Evolutionary conservation across 805 yeast genomes (phyloP).

Genomic region (Priceomyces carsonii): DNA sequence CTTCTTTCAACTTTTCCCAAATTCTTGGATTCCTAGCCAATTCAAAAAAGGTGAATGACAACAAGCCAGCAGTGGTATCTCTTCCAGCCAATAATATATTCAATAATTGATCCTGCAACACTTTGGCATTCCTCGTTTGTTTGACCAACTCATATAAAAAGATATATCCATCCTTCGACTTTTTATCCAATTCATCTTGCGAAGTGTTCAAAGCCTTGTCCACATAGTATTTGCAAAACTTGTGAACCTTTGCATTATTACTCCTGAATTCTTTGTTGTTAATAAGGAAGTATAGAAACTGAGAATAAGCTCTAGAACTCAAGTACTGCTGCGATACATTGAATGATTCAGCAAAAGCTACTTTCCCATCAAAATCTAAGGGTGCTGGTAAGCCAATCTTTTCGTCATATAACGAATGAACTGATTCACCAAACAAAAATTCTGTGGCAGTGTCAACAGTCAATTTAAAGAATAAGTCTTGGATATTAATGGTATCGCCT

Average conservation of each 20-base stretch:
- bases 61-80: conserved; percentile 36
- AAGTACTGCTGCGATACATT: conserved; percentile 34
- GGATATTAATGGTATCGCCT: conserved; percentile 29
- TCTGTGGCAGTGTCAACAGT: conserved; percentile 43
- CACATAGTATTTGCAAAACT: conserved; percentile 30
- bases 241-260: conserved; percentile 31
- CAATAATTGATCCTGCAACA: conserved; percentile 38
- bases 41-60: conserved; percentile 29
- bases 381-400: conserved; percentile 20
- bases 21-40: conserved; percentile 32
- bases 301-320: conserved; percentile 32
- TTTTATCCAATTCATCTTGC: conserved; percentile 28
- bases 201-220: conserved; percentile 29
- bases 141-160: conserved; percentile 41
- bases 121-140: conserved; percentile 34
- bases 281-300: conserved; percentile 27
- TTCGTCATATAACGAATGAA: conserved; percentile 23
- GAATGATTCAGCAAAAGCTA: conserved; percentile 27
- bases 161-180: conserved; percentile 29
- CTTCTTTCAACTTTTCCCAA: conserved; percentile 27
- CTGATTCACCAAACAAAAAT: conserved; percentile 40
- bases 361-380: conserved; percentile 21
- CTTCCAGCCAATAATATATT: conserved; percentile 41
- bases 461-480: conserved; percentile 33
- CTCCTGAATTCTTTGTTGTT: conserved; percentile 33